These are phyloP conservation scores for Ceratobasidium papillatum DNA, from an alignment of 1,284 basidiomycete species.

Conservation along the genomic window DNA sequence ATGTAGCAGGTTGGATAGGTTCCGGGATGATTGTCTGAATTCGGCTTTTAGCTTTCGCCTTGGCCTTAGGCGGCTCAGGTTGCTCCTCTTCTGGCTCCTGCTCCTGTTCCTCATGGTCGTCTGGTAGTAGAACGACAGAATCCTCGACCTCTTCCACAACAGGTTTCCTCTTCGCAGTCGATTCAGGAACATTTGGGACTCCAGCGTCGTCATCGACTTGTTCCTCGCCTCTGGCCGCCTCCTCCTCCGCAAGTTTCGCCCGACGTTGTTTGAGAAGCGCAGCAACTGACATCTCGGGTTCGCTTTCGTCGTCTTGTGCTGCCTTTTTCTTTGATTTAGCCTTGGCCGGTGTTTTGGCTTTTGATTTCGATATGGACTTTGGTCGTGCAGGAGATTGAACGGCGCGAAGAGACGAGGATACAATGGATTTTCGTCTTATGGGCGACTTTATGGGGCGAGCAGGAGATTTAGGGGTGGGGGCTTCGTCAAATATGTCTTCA, in stretches of 20 bases:
- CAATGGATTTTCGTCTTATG: not conserved
- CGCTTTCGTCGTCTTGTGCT: not conserved
- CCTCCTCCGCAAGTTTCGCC: slow-evolving; percentile 2
- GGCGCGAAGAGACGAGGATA: not conserved
- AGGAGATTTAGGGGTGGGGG: not conserved
- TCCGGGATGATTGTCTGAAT: slow-evolving; percentile 32
- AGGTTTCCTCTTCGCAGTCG: not conserved
- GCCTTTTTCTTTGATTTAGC: not conserved
- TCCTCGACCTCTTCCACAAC: not conserved
- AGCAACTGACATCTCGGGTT: not conserved
- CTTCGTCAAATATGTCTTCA: not conserved
- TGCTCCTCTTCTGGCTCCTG: slow-evolving; percentile 13
- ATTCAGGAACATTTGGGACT: too few species aligned
- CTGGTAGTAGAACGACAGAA: not conserved
- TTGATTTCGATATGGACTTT: not conserved
- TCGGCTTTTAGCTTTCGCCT: slow-evolving; percentile 14
- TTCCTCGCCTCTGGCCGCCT: not conserved
- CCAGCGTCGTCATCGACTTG: not conserved
- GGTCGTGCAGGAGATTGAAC: not conserved
- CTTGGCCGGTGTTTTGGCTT: not conserved
- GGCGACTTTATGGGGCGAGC: not conserved
- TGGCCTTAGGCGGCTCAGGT: not conserved
- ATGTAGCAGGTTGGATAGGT: not conserved
- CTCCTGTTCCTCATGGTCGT: not conserved
- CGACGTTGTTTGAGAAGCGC: not conserved